These are phyloP conservation scores for Schizochytrium sp. DNA, from an alignment of 108 stramenopile species.

Conservation along the genomic window DNA sequence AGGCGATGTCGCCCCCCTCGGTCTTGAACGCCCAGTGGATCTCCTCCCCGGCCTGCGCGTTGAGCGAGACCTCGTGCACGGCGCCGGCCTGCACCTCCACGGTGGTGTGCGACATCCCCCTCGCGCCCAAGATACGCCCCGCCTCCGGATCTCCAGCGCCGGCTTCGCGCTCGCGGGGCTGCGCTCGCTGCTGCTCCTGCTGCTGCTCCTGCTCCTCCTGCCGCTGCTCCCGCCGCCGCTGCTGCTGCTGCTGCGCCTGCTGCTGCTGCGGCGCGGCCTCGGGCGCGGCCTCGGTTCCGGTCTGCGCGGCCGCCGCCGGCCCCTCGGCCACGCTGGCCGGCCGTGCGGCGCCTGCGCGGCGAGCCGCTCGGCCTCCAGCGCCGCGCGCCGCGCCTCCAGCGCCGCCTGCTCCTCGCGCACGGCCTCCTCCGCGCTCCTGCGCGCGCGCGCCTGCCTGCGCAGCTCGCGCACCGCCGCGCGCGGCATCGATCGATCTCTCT, in stretches of 20 bases:
- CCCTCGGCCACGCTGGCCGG: no score
- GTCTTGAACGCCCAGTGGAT: conserved; percentile 3
- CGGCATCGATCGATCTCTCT: background rate
- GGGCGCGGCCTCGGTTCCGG: no score
- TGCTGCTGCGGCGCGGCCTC: no score
- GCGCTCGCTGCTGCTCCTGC: no score
- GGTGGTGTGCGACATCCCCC: background rate
- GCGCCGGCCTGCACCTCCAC: conserved; percentile 11
- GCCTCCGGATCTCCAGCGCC: no score
- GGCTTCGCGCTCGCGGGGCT: no score
- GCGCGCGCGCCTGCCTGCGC: background rate
- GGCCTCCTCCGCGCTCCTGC: background rate
- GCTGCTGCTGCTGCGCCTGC: no score
- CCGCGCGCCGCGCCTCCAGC: background rate
- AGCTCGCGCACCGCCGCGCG: background rate
- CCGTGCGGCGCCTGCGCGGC: no score
- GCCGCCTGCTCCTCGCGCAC: background rate
- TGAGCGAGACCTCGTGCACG: background rate
- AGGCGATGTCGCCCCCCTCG: background rate
- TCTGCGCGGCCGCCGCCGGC: no score
- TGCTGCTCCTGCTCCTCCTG: no score
- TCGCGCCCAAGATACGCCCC: no score
- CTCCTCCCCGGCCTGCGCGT: background rate
- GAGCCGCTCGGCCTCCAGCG: background rate
- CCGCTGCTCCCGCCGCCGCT: no score